Base-by-base conservation (phyloP, 106 monocot genomes). In the Acanthochlamys bracteata region DNA sequence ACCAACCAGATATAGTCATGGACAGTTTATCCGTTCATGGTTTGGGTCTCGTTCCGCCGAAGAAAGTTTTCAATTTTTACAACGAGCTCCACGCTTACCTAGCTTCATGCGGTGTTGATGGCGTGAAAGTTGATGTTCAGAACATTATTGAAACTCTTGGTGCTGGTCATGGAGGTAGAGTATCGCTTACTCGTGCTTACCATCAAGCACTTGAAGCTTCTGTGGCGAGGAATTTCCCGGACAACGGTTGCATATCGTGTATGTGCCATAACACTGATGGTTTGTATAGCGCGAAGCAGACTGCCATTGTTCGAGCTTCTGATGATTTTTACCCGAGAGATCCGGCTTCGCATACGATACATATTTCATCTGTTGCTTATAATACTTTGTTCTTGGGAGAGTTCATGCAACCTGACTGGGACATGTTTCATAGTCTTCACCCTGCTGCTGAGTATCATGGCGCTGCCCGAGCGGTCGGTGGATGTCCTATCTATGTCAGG, bases 371-470 rank as follows among this genome's bases (percentile, higher is more conserved):
- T 11, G 90, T 91, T 13, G 90, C 90, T 0, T 91, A 91, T 58
- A 90, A 91, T 53, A 81, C 83, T 1, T 56, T 91, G 39, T 91
- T 91, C 60, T 69, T 91, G 3, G 90, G 90, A 19, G 90, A 91
- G 55, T 86, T 91, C 70, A 86, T 91, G 90, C 90, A 83, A 53
- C 86, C 90, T 25, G 86, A 91, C 53, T 91, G 90, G 90, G 90
- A 91, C 41, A 91, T 91, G 90, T 91, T 91, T 56, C 90, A 91
- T 47, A 91, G 90, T 43, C 68, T 86, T 25, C 86, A 91, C 73
- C 90, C 86, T n/a, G 80, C 80, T 20, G 90, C 90, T 7, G 90
- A 86, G 55, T 91, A 91, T 59, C 90, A 91, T 41, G 90, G 80
- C 33, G 90, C 90, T 40, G 86, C 90, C 20, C 78, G 90, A 41